Conservation (phyloP, 73 alveolate species). For the Symbiodinium pilosum region DNA sequence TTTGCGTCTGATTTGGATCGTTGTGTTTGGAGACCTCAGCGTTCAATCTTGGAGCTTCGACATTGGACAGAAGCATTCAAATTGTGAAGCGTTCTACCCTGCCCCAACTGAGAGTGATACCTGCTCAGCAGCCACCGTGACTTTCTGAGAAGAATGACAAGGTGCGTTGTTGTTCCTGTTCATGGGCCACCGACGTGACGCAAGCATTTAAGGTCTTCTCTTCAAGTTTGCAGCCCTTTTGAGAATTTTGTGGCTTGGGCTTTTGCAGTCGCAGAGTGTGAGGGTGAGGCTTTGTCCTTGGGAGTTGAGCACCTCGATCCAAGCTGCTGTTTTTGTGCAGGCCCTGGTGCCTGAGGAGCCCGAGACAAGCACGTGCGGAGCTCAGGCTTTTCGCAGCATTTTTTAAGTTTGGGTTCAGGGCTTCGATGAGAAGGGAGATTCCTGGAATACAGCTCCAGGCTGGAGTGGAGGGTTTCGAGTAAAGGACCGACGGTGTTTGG, state of each 20-base stretch:
- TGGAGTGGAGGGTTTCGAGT: too few relatives aligned
- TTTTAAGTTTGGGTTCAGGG: background rate
- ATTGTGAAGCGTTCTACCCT: too few relatives aligned
- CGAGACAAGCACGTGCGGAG: background rate
- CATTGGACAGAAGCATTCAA: background rate
- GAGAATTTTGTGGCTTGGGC: too few relatives aligned
- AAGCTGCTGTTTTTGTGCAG: background rate
- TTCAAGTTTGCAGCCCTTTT: background rate
- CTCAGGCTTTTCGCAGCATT: background rate
- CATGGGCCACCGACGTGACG: too few relatives aligned
- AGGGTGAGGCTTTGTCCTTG: background rate
- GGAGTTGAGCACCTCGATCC: background rate
- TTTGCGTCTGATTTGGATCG: too few relatives aligned
- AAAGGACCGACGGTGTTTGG: too few relatives aligned
- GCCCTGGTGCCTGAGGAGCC: background rate
- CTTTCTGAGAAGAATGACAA: too few relatives aligned
- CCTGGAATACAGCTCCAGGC: too few relatives aligned
- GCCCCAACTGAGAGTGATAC: too few relatives aligned
- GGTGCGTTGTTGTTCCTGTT: too few relatives aligned
- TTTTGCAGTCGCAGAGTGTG: background rate
- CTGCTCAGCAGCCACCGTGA: too few relatives aligned
- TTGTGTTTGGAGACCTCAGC: background rate
- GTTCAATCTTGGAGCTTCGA: background rate
- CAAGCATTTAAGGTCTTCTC: too few relatives aligned
- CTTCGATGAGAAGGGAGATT: background rate